Percentiles rank a stretch among this genome's conserved stretches.
These are phyloP conservation scores for Fusarium sp. DNA, from an alignment of 2,329 filamentous ascomycete species.

Conservation along the genomic window DNA sequence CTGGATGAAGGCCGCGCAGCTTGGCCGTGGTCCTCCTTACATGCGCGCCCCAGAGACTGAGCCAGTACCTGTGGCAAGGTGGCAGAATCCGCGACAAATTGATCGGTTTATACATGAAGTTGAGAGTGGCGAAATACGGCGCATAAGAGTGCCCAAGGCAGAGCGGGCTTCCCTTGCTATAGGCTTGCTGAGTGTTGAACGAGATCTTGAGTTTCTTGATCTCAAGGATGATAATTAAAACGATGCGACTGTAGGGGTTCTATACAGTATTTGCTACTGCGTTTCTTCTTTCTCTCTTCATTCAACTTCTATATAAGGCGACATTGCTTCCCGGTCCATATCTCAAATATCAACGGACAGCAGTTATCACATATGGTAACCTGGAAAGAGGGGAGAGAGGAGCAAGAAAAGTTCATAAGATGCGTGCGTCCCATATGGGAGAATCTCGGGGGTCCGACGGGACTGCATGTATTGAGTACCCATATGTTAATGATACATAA, in stretches of 20 bases:
- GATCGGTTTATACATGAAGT: slow-evolving; percentile 66
- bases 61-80: slow-evolving; percentile 56
- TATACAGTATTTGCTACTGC: slow-evolving; percentile 1
- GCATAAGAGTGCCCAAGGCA: slow-evolving; percentile 71
- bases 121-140: slow-evolving; percentile 56
- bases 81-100: slow-evolving; percentile 65
- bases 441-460: slow-evolving; percentile 21
- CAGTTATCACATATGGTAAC: background rate
- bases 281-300: background rate
- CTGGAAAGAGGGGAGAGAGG: background rate
- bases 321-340: background rate
- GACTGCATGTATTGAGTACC: slow-evolving; percentile 34
- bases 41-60: slow-evolving; percentile 58
- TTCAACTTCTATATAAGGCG: background rate
- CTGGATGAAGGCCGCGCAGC: slow-evolving; percentile 81
- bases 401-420: background rate
- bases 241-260: background rate
- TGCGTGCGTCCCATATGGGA: background rate
- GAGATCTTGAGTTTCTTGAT: slow-evolving; percentile 76
- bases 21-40: slow-evolving; percentile 84
- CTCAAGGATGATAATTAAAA: slow-evolving; percentile 59
- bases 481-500: slow-evolving; percentile 52
- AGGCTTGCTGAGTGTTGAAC: slow-evolving; percentile 82
- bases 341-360: slow-evolving; percentile 2
- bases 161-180: slow-evolving; percentile 81